phyloP scores from a whole-genome alignment of 2,329 filamentous ascomycete genomes.

The Alternaria novae-zelandiae region DNA sequence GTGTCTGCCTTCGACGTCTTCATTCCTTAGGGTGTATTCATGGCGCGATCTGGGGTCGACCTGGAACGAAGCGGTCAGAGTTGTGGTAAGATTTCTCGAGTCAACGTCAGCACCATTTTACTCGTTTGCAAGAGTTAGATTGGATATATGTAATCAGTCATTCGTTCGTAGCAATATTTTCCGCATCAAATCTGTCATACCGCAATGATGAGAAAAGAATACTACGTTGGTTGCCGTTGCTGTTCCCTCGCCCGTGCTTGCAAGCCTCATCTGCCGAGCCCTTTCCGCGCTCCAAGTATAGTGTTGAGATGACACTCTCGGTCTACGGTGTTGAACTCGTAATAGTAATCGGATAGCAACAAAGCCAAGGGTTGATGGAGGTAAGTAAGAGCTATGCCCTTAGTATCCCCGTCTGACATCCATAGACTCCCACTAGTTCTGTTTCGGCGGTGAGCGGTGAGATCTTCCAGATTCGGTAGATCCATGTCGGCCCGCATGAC shows the following conservation, averaged over 20 bases:
- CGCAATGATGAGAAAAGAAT: background rate
- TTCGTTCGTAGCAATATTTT: background rate
- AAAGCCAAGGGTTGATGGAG: background rate
- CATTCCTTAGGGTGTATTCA: background rate
- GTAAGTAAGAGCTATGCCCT: background rate
- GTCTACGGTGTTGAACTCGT: background rate
- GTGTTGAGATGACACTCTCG: background rate
- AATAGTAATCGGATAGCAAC: background rate
- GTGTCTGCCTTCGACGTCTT: slow-evolving; percentile 29
- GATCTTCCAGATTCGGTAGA: background rate
- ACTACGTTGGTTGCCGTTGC: background rate
- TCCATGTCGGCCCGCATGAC: background rate
- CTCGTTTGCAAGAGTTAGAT: background rate
- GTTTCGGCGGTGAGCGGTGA: background rate
- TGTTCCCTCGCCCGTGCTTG: background rate
- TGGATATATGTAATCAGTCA: background rate
- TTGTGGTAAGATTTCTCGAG: background rate
- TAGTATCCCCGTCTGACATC: background rate
- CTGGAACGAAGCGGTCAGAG: background rate
- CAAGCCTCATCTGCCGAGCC: background rate
- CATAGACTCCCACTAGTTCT: background rate
- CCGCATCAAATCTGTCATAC: background rate
- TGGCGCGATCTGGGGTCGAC: background rate
- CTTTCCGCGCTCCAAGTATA: background rate
- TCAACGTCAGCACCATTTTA: background rate